These are phyloP conservation scores for Thalassiosira profunda DNA, from an alignment of 108 stramenopile species.

Conservation along the genomic window DNA sequence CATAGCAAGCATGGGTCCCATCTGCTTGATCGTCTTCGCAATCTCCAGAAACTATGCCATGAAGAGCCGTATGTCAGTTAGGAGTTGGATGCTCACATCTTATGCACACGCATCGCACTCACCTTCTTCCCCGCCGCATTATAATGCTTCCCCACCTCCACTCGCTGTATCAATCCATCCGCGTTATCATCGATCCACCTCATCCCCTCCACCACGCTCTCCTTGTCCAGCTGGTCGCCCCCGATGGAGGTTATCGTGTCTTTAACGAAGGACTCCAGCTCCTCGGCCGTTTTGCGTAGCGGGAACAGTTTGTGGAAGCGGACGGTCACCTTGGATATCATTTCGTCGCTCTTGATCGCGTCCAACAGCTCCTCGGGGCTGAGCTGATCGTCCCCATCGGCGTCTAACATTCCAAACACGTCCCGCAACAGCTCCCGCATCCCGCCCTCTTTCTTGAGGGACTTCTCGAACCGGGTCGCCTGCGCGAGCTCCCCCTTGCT, in stretches of 20 bases:
- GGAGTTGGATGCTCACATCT: too few relatives aligned
- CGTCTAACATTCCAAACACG: constrained; percentile 19
- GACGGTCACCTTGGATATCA: constrained; percentile 10
- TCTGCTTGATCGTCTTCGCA: constrained; percentile 17
- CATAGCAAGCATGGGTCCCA: constrained; percentile 39
- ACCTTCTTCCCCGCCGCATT: constrained; percentile 27
- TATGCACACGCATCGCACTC: too few relatives aligned
- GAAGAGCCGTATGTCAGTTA: too few relatives aligned
- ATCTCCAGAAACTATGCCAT: constrained; percentile 23
- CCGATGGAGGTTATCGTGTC: constrained; percentile 17
- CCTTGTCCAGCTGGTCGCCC: not conserved
- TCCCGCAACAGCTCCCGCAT: constrained; percentile 28
- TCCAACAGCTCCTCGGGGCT: constrained; percentile 20
- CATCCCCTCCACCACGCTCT: constrained; percentile 20
- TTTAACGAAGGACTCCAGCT: constrained; percentile 26
- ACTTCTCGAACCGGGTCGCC: constrained; percentile 26
- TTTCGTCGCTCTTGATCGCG: not conserved
- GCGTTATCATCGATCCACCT: constrained; percentile 31
- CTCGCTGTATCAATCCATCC: constrained; percentile 22
- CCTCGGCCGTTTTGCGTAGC: constrained; percentile 5
- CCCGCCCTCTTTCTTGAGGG: constrained; percentile 29
- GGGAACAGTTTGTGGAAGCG: constrained; percentile 29
- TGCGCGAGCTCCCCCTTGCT: constrained; percentile 12
- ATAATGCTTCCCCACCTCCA: constrained; percentile 37
- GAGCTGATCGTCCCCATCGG: constrained; percentile 22